Evolutionary conservation across 108 stramenopile species (phyloP), one percentile per base, ranked within the genome.

Genomic region (Skeletonema tropicum): DNA sequence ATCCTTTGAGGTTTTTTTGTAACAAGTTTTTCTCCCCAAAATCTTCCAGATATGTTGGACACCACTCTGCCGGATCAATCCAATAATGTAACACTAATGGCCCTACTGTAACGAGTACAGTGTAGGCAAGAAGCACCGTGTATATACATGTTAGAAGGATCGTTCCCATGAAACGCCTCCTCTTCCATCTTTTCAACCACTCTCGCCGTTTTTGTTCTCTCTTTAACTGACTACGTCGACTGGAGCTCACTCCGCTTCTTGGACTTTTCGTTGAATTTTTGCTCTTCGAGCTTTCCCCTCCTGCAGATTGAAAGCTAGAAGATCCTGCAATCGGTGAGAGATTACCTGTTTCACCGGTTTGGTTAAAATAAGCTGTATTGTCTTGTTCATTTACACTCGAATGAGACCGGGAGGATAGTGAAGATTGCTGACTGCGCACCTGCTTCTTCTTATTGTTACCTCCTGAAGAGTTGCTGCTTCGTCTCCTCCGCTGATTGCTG

Each of bases 11-110:
- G 70, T 49, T 23, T 59, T n/a, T 36, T 58, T 58, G 57, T 39
- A 70, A n/a, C 29, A 31, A 23, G 66, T 14, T 55, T n/a, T 52
- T 11, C 30, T 67, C 57, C 57, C 57, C 35, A 59, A 52, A 58
- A 0, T 57, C 57, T 35, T 71, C 70, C 23, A 30, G 38, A 61
- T 71, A 30, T 6, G 23, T 46, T 39, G 70, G 70, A 35, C 70
- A 71, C 70, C 70, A 71, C 1, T 71, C 70, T 61, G 13, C 23
- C n/a, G 60, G 59, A 32, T 71, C 70, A n/a, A 71, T 58, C 57
- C 55, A 46, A 42, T 61, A 71, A 38, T 71, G 17, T 30, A 71
- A 30, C 14, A 41, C 70, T 29, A 71, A 32, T 1, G 70, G 70
- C n/a, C 70, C 70, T 4, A 30, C 21, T 41, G 70, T 71, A 25